A percentile compares a stretch with the other conserved stretches of the same genome.
Evolutionary conservation across 2,329 filamentous ascomycete genomes (phyloP).

Genomic region (Alternaria metachromatica): DNA sequence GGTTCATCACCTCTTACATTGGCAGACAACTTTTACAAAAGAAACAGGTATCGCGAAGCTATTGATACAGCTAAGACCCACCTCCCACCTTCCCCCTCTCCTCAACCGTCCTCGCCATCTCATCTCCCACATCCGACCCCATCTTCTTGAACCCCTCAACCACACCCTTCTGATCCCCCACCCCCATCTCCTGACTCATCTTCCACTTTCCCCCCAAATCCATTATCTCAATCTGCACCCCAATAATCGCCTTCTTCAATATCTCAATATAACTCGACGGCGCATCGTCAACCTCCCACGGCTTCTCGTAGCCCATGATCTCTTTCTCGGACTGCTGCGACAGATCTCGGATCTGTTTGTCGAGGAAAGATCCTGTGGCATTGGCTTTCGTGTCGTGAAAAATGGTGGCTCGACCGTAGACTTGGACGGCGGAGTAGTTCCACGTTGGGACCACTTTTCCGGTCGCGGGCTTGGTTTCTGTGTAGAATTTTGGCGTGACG

Average conservation of each 20-base stretch:
- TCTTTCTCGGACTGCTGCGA: slow-evolving; percentile 58
- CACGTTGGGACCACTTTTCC: neutral
- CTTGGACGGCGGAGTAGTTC: neutral
- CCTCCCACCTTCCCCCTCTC: neutral
- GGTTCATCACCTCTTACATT: neutral
- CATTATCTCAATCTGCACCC: slow-evolving; percentile 33
- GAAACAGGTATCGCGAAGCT: neutral
- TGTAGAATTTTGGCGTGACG: neutral
- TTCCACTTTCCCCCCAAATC: slow-evolving; percentile 37
- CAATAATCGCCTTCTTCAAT: slow-evolving; percentile 32
- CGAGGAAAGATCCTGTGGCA: neutral
- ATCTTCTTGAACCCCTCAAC: neutral
- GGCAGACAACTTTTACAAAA: neutral
- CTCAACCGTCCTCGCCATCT: neutral
- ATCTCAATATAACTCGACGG: slow-evolving; percentile 61
- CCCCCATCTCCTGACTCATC: slow-evolving; percentile 33
- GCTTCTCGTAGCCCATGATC: slow-evolving; percentile 63
- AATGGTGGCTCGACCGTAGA: neutral
- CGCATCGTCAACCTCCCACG: slow-evolving; percentile 67
- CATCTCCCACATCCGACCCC: neutral
- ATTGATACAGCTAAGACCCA: neutral
- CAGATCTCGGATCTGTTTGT: neutral
- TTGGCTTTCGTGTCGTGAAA: neutral
- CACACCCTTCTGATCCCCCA: slow-evolving; percentile 55
- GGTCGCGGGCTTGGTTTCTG: neutral